These are phyloP conservation scores for Macrophomina tecta DNA, from an alignment of 2,329 filamentous ascomycete species.

Conservation along the genomic window DNA sequence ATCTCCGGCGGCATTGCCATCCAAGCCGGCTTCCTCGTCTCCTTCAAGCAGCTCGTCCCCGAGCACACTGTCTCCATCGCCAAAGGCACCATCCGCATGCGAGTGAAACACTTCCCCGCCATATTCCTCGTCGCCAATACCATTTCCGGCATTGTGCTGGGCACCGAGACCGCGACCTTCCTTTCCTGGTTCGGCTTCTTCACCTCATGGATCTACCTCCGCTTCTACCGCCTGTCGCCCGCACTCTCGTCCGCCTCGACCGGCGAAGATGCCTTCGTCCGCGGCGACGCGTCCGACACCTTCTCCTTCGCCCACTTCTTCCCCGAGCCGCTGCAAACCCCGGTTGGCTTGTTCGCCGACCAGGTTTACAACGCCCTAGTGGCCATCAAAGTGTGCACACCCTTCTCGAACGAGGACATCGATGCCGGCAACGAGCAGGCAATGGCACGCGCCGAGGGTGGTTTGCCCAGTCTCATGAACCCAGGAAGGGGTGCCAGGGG, in stretches of 20 bases:
- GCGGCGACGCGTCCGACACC: slow-evolving; percentile 92
- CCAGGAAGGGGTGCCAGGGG: slow-evolving; percentile 51
- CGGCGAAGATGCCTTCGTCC: slow-evolving; percentile 62
- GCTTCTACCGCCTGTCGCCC: slow-evolving; percentile 85
- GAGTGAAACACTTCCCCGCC: slow-evolving; percentile 81
- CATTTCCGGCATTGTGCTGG: slow-evolving; percentile 67
- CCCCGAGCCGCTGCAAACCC: slow-evolving; percentile 79
- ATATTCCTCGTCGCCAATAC: slow-evolving; percentile 76
- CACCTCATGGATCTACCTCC: slow-evolving; percentile 91
- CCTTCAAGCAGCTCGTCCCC: slow-evolving; percentile 96
- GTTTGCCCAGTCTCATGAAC: slow-evolving; percentile 65
- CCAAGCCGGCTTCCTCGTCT: slow-evolving; percentile 92
- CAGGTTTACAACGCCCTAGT: slow-evolving; percentile 78
- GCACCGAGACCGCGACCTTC: slow-evolving; percentile 78
- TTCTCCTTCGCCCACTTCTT: slow-evolving; percentile 98
- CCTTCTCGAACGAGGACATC: slow-evolving; percentile 82
- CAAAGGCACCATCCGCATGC: slow-evolving; percentile 84
- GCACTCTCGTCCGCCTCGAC: slow-evolving; percentile 61
- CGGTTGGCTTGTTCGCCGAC: slow-evolving; percentile 75
- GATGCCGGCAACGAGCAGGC: slow-evolving; percentile 76
- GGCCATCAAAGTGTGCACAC: slow-evolving; percentile 76
- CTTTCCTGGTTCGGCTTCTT: slow-evolving; percentile 82
- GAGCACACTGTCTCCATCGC: slow-evolving; percentile 96
- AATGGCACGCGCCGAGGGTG: slow-evolving; percentile 66
- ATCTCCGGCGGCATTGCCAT: slow-evolving; percentile 89